A percentile compares a stretch with the other conserved stretches of the same genome.
Conservation (phyloP, 1,284 basidiomycete genomes). For the Meira miltonrushii region DNA sequence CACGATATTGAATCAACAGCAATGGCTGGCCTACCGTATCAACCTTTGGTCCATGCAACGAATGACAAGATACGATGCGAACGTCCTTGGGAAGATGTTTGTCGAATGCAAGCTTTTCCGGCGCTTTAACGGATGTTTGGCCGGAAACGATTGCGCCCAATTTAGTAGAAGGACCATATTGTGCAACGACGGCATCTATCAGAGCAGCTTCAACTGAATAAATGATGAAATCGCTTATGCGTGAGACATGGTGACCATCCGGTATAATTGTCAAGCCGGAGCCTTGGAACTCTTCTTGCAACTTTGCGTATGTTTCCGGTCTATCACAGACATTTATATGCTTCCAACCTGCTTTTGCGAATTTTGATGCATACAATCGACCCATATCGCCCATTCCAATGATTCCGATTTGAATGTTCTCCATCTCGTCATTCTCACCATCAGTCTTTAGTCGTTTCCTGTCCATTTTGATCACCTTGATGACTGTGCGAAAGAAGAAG, state of each 20-base stretch:
- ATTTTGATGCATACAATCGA: constrained; percentile 75
- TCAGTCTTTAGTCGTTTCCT: not conserved
- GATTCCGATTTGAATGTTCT: constrained; percentile 50
- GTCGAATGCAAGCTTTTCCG: constrained; percentile 86
- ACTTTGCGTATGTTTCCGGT: constrained; percentile 67
- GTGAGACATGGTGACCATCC: constrained; percentile 79
- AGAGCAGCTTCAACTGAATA: constrained; percentile 92
- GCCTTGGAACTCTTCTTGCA: constrained; percentile 61
- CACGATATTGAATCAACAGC: constrained; percentile 84
- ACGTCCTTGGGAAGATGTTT: constrained; percentile 78
- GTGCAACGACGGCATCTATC: constrained; percentile 73
- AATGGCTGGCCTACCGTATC: constrained; percentile 86
- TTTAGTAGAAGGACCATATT: constrained; percentile 92
- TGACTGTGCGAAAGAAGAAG: not conserved
- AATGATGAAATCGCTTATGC: constrained; percentile 79
- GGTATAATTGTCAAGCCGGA: constrained; percentile 62
- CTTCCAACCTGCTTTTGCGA: constrained; percentile 73
- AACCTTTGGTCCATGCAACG: constrained; percentile 87
- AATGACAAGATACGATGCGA: constrained; percentile 87
- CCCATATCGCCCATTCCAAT: constrained; percentile 71
- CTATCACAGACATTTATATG: constrained; percentile 89
- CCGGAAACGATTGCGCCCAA: constrained; percentile 85
- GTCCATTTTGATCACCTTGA: not conserved
- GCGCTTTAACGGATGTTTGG: constrained; percentile 94
- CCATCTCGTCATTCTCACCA: constrained; percentile 12